phyloP scores from a whole-genome alignment of 164 flowering plant species.

The Saururus chinensis region DNA sequence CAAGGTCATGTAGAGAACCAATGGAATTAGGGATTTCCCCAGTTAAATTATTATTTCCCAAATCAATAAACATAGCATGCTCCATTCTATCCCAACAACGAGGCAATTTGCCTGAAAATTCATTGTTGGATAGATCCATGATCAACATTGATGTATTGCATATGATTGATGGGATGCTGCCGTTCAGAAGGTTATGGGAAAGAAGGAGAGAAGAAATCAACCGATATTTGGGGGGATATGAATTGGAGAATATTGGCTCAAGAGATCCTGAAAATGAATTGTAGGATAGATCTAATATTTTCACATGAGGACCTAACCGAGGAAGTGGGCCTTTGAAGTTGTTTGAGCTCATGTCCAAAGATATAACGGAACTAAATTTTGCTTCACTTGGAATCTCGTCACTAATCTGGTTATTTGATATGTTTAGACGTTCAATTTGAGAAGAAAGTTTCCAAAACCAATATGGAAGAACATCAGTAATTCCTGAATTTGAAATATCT shows the following conservation, averaged over 20 bases:
- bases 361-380: too few relatives aligned
- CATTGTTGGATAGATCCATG: background rate
- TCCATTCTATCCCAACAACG: too few relatives aligned
- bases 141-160: background rate
- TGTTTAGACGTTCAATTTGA: background rate
- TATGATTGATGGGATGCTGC: background rate
- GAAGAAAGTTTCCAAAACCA: background rate
- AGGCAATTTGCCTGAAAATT: background rate
- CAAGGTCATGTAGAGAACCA: background rate
- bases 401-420: background rate
- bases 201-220: background rate
- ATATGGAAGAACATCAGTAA: background rate
- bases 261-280: too few relatives aligned
- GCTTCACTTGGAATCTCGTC: background rate
- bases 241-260: background rate
- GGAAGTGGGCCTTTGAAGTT: background rate
- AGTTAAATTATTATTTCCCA: too few relatives aligned
- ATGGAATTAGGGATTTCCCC: background rate
- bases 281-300: too few relatives aligned
- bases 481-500: background rate
- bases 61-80: too few relatives aligned
- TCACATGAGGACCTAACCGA: background rate
- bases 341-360: too few relatives aligned
- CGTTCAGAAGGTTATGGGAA: background rate
- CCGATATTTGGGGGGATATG: too few relatives aligned